Conservation (phyloP, 2,329 filamentous ascomycete genomes). For the Penicillium concentricum region DNA sequence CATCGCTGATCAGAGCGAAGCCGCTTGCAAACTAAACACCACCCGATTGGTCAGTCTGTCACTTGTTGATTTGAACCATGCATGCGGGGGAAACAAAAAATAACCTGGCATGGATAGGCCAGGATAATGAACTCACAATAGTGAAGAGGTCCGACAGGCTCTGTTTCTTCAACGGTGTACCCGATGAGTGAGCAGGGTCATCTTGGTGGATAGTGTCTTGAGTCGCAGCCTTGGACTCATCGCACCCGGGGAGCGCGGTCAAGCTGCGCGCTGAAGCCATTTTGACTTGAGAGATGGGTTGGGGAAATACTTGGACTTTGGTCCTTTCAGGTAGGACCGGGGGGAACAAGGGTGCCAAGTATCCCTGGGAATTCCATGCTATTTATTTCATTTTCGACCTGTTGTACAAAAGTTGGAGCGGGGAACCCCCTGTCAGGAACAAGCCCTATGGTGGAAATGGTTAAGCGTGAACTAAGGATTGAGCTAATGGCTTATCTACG, state of each 20-base stretch:
- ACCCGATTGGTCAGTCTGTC: neutral
- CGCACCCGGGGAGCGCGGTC: neutral
- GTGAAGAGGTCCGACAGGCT: constrained; percentile 30
- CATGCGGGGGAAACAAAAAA: neutral
- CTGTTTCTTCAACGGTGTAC: constrained; percentile 22
- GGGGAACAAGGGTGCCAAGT: too few relatives aligned
- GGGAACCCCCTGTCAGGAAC: neutral
- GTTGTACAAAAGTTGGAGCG: neutral
- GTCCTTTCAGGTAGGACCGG: neutral
- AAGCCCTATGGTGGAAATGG: neutral
- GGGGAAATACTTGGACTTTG: neutral
- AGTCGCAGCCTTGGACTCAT: neutral
- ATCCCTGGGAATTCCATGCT: neutral
- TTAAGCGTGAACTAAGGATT: neutral
- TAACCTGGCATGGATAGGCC: neutral
- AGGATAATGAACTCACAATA: constrained; percentile 19
- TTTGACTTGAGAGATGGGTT: neutral
- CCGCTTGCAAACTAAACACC: constrained; percentile 25
- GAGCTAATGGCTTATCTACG: constrained; percentile 1
- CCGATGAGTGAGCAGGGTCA: constrained; percentile 1
- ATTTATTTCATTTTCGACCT: neutral
- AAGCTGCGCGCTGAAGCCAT: neutral
- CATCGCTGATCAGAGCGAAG: constrained; percentile 32
- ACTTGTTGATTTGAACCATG: neutral
- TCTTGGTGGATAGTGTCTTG: neutral